These are phyloP conservation scores for Clohesyomyces aquaticus DNA, from an alignment of 495 filamentous ascomycete genomes.

Conservation along the genomic window DNA sequence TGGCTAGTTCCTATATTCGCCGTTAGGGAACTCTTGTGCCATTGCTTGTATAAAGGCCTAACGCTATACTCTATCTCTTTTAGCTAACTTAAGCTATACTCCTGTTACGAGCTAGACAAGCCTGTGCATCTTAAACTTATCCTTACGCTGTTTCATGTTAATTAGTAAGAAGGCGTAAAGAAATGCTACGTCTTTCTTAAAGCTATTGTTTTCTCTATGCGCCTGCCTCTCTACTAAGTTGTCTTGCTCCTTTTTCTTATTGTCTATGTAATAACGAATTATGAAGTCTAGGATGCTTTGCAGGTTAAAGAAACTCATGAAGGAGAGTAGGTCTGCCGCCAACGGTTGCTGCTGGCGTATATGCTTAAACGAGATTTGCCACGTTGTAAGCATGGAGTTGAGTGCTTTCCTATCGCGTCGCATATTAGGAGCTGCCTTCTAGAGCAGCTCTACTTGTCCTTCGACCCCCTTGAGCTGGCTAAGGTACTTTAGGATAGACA, in stretches of 20 bases:
- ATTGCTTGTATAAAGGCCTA: conserved; percentile 11
- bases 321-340: conserved; percentile 35
- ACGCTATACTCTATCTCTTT: conserved; percentile 4
- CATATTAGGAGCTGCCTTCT: conserved; percentile 44
- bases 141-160: background rate
- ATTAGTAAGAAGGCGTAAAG: conserved; percentile 21
- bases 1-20: conserved; percentile 24
- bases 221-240: background rate
- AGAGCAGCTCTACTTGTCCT: conserved; percentile 47
- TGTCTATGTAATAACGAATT: conserved; percentile 31
- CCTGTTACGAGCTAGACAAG: conserved; percentile 53
- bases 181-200: conserved; percentile 18
- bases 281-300: conserved; percentile 36
- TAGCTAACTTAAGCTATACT: conserved; percentile 48
- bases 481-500: conserved; percentile 48
- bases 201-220: conserved; percentile 8
- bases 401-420: conserved; percentile 50
- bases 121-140: conserved; percentile 53
- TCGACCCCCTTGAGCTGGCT: conserved; percentile 47
- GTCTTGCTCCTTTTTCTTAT: conserved; percentile 17
- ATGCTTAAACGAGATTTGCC: conserved; percentile 55
- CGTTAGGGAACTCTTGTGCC: conserved; percentile 12
- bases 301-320: conserved; percentile 40
- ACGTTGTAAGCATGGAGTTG: conserved; percentile 48
- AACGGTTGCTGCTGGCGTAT: conserved; percentile 41